Evolutionary conservation across 768 basidiomycete genomes (phyloP), one percentile per base, ranked within the genome.

Genomic region (Lactifluus rugatus): DNA sequence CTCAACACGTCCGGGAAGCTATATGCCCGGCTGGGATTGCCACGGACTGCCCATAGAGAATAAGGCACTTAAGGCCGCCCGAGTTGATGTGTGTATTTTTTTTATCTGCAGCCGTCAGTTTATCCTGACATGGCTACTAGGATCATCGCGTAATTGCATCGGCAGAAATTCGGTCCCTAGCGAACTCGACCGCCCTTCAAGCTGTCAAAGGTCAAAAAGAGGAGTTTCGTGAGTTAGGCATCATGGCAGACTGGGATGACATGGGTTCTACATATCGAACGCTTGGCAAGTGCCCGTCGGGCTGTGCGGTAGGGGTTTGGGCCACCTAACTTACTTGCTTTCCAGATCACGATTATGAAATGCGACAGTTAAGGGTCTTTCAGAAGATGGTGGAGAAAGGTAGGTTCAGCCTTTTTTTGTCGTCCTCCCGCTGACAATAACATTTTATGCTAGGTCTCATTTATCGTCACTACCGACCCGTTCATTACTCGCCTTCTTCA

Each of bases 21-120:
- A 94, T 72, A 71, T 89, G 14, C 94, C 95, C 36, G 95, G 95
- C 10, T 99, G 93, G 92, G 95, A 99, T 67, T 98, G 95, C 66
- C 95, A 99, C 69, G 95, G 95, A 6, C 81, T 97, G 13, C 95
- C 95, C 0, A 97, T 98, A 60, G 95, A 98, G 70, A 91, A 92
- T 64, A 97, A 96, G 66, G 89, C 93, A 0, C 73, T 99, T 36
- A 76, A 86, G 59, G 80, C 86, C 23, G 75, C 95, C 26, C 78
- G 81, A 55, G 89, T 89, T 67, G 54, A 80, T 62, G 25, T 36
- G 25, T 25, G 17, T 57, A n/a, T 25, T 5, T 19, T n/a, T 21
- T 52, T 41, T 51, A 41, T 28, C 23, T 6, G 36, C 48, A 67
- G 26, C 14, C 21, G 26, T 45, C 17, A 37, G 6, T 21, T 44